phyloP scores from a whole-genome alignment of 805 yeast genomes.

The Lachancea sp. region DNA sequence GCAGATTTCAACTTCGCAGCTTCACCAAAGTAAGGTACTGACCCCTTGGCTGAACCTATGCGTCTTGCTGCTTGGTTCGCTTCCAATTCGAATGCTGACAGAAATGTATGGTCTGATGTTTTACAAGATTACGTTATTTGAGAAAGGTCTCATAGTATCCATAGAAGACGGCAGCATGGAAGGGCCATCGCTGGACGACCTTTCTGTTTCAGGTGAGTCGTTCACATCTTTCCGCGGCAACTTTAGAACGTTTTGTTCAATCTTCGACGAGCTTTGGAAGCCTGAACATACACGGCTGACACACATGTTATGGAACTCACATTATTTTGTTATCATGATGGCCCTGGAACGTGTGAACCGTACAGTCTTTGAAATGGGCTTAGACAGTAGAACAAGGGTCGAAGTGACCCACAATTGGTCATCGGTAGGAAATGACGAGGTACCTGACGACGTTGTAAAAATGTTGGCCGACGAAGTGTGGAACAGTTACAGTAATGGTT shows the following conservation, averaged over 20 bases:
- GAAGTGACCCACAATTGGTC: constrained; percentile 14
- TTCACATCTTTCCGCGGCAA: constrained; percentile 10
- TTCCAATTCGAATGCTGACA: constrained; percentile 19
- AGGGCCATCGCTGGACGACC: constrained; percentile 8
- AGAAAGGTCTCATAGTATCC: constrained; percentile 13
- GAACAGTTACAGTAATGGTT: constrained; percentile 18
- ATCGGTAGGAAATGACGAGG: constrained; percentile 9
- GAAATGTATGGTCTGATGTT: constrained; percentile 22
- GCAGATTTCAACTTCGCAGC: constrained; percentile 14
- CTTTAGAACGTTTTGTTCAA: constrained; percentile 12
- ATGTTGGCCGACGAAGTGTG: constrained; percentile 22
- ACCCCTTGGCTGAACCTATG: constrained; percentile 22
- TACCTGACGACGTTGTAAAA: constrained; percentile 12
- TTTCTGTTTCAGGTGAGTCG: constrained; percentile 9
- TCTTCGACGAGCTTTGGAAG: constrained; percentile 16
- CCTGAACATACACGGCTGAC: constrained; percentile 4
- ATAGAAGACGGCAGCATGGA: constrained; percentile 8
- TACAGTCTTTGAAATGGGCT: constrained; percentile 16
- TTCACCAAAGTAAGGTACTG: constrained; percentile 4
- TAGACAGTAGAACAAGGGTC: constrained; percentile 16
- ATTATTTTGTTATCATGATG: constrained; percentile 8
- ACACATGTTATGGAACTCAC: constrained; percentile 5
- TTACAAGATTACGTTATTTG: constrained; percentile 17
- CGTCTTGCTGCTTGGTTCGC: constrained; percentile 15
- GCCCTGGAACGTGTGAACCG: constrained; percentile 23